Evolutionary conservation across 495 filamentous ascomycete genomes (phyloP).

Genomic region (Hypoxylon perforatum): DNA sequence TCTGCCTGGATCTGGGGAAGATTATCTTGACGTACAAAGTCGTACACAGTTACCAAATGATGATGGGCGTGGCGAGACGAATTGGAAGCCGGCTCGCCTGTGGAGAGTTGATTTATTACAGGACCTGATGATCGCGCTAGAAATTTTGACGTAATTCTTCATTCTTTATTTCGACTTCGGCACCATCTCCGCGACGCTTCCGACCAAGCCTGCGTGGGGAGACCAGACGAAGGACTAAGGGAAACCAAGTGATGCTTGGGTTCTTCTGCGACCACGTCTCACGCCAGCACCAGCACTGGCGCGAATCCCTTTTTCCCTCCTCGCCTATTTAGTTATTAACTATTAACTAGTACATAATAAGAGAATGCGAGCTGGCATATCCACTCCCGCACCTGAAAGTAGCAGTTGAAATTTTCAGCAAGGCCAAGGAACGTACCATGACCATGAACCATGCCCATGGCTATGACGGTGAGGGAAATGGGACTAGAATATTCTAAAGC

Average conservation of each 20-base stretch:
- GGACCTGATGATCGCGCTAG: slow-evolving; percentile 44
- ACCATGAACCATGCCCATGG: neutral
- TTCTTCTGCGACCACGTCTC: slow-evolving; percentile 14
- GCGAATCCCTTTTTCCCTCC: slow-evolving; percentile 8
- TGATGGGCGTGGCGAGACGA: slow-evolving; percentile 40
- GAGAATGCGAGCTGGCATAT: slow-evolving; percentile 26
- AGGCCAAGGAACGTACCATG: slow-evolving; percentile 14
- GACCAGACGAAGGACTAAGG: neutral
- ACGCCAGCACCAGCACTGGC: slow-evolving; percentile 16
- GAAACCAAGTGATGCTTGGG: slow-evolving; percentile 17
- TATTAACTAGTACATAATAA: slow-evolving; percentile 20
- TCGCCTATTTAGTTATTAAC: too few species aligned
- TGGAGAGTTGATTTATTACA: slow-evolving; percentile 41
- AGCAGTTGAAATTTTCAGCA: slow-evolving; percentile 23
- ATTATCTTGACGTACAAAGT: slow-evolving; percentile 44
- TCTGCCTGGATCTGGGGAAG: slow-evolving; percentile 41
- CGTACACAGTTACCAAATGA: slow-evolving; percentile 40
- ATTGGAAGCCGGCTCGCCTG: slow-evolving; percentile 27
- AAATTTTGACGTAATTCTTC: slow-evolving; percentile 45
- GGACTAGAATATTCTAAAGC: slow-evolving; percentile 45
- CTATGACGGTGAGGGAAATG: slow-evolving; percentile 17
- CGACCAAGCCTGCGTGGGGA: slow-evolving; percentile 21
- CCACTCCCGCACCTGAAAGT: slow-evolving; percentile 29
- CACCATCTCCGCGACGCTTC: slow-evolving; percentile 31
- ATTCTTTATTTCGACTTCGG: slow-evolving; percentile 36